Evolutionary conservation across 805 yeast species (phyloP).

Genomic region (Suhomyces xylopsoci): DNA sequence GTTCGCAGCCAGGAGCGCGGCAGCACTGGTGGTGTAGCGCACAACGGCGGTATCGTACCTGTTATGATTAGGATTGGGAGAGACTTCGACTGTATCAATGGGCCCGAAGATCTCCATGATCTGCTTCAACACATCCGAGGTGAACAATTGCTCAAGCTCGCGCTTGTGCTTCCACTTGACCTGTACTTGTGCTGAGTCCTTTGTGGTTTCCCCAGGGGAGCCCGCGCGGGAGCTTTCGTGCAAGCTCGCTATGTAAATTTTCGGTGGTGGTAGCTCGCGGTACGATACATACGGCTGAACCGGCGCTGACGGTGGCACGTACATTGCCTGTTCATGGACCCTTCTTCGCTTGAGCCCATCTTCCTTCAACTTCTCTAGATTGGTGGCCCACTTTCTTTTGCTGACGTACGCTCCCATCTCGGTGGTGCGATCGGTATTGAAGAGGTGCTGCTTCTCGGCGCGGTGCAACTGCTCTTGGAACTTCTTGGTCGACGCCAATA

Average conservation of each 20-base stretch:
- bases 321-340: slow-evolving; percentile 16
- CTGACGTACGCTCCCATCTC: slow-evolving; percentile 3
- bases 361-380: slow-evolving; percentile 18
- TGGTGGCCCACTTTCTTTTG: slow-evolving; percentile 2
- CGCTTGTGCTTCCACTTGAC: slow-evolving; percentile 48
- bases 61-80: slow-evolving; percentile 5
- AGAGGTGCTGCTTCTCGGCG: slow-evolving; percentile 19
- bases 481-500: slow-evolving; percentile 20
- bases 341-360: slow-evolving; percentile 28
- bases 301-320: neutral
- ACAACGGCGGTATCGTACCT: slow-evolving; percentile 41
- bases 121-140: slow-evolving; percentile 27
- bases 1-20: slow-evolving; percentile 32
- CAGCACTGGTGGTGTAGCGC: slow-evolving; percentile 22
- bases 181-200: slow-evolving; percentile 14
- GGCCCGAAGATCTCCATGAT: slow-evolving; percentile 49
- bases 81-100: slow-evolving; percentile 13
- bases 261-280: slow-evolving; percentile 16
- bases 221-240: neutral
- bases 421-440: slow-evolving; percentile 5
- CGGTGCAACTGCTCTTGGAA: slow-evolving; percentile 29
- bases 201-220: neutral
- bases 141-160: slow-evolving; percentile 30
- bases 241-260: slow-evolving; percentile 1
- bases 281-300: slow-evolving; percentile 15